Evolutionary conservation across 768 basidiomycete genomes (phyloP), one percentile per base, ranked within the genome.

Genomic region (Paxillus rubicundulus): DNA sequence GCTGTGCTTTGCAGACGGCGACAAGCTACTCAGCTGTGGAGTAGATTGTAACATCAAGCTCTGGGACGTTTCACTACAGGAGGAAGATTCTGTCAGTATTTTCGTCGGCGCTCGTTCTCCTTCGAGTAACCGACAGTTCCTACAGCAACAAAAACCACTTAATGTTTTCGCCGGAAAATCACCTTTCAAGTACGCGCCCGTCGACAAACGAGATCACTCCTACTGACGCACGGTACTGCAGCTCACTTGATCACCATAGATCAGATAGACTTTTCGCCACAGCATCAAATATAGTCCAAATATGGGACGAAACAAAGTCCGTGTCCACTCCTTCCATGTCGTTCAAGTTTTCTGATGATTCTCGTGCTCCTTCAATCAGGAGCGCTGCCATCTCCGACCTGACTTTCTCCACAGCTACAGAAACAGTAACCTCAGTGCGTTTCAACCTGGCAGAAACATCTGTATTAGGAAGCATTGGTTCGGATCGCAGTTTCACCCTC

Each of bases 301-400:
- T 99, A 59, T 99, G 97, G 97, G 97, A 99, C 61, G 93, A 98
- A 70, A 95, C 87, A 34, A 92, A 92, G 90, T 92, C 33, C 14
- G 2, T 58, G 9, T 32, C 38, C 32, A 41, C 39, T 38, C 14
- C 18, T 20, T 9, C 37, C 10, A 16, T 14, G 14, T 17, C 13
- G 37, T 20, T 48, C 1, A 17, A n/a, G 36, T 28, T 18, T 38
- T 27, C 34, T 68, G 5, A 68, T 46, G 13, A 12, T 34, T 47
- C 42, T 24, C 12, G 49, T 28, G 38, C n/a, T 44, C 33, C 41
- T 37, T 54, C 47, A 51, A 27, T 3, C 53, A 92, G 91, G 77
- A 92, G 85, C 49, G 82, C 89, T 2, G 85, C 93, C 10, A 74
- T 97, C 43, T 91, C 90, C 16, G 89, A 93, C 53, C 79, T 97